Evolutionary conservation across 352 stramenopile species (phyloP), one percentile per base, ranked within the genome.

Genomic region (Phytophthora constricta): DNA sequence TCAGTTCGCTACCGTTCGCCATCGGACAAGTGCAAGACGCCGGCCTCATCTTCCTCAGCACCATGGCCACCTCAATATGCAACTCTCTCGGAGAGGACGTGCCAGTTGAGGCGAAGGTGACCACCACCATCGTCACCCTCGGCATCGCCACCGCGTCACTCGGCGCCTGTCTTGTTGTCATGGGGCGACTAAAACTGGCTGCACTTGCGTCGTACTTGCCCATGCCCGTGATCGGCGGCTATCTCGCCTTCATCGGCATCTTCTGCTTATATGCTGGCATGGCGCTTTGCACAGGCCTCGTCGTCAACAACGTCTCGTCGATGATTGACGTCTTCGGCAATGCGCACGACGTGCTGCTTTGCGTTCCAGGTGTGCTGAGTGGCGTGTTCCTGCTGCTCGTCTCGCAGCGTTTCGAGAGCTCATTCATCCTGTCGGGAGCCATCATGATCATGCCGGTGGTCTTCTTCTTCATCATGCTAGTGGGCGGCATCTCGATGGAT

Each of bases 21-120:
- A 98, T 99, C 25, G 97, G 97, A 5, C 96, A 98, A 68, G 97
- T 99, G 1, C 97, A 99, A 68, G 96, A 99, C 74, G 96, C 96
- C n/a, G 97, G 97, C 0, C 85, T 99, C 5, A 99, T 99, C 70
- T 99, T 99, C 70, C 79, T 99, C 19, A 94, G 79, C 34, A 84
- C 86, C 45, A 99, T 99, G 66, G 91, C 97, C 0, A 89, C 73
- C 68, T 98, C 84, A 69, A 92, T 93, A 52, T 97, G 69, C 76
- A 82, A 70, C 56, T 84, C 65, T 70, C 62, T 98, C 20, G 75
- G 91, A 11, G 77, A 86, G 10, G 58, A 85, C n/a, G 80, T 79
- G 1, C 41, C 76, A 22, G 46, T 88, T 3, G 76, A 92, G 33
- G 77, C 84, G 25, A 92, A 92, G 51, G 84, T 99, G n/a, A 90